Conservation (phyloP, 306 rosid species). For the Casuarina glauca region DNA sequence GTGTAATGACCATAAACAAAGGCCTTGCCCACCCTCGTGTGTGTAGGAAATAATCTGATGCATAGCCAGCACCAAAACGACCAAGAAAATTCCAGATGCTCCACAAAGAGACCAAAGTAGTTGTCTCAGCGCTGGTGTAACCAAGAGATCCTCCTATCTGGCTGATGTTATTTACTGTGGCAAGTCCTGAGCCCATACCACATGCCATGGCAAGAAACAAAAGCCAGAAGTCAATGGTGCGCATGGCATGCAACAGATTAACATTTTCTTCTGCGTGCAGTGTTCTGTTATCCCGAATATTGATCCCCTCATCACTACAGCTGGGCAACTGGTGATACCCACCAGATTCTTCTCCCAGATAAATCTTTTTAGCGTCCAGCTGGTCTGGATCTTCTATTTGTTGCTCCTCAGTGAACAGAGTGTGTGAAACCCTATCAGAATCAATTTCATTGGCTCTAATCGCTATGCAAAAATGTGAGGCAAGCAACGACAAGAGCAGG, state of each 20-base stretch:
- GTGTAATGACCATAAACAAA: not conserved
- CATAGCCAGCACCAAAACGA: conserved; percentile 9
- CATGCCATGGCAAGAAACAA: conserved; percentile 74
- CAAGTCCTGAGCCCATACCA: conserved; percentile 89
- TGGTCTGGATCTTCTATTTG: conserved; percentile 14
- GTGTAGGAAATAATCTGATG: conserved; percentile 6
- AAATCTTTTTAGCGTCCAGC: not conserved
- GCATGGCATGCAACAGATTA: conserved; percentile 62
- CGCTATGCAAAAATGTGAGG: conserved; percentile 64
- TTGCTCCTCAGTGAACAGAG: conserved; percentile 22
- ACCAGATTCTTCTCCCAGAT: conserved; percentile 17
- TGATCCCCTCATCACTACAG: conserved; percentile 30
- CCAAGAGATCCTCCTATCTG: conserved; percentile 18
- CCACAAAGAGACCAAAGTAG: conserved; percentile 13
- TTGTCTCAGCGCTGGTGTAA: not conserved
- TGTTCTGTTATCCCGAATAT: conserved; percentile 16
- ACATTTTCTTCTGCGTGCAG: conserved; percentile 41
- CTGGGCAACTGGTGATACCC: conserved; percentile 50
- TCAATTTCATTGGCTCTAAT: conserved; percentile 51
- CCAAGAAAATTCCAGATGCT: conserved; percentile 18
- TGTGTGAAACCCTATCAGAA: conserved; percentile 10
- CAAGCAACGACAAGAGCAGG: conserved; percentile 53
- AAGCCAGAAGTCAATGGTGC: conserved; percentile 74
- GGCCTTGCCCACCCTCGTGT: conserved; percentile 6
- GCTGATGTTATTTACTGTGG: conserved; percentile 64